Base-by-base conservation (phyloP, 2,329 filamentous ascomycete genomes). In the Paradendryphiella salina region DNA sequence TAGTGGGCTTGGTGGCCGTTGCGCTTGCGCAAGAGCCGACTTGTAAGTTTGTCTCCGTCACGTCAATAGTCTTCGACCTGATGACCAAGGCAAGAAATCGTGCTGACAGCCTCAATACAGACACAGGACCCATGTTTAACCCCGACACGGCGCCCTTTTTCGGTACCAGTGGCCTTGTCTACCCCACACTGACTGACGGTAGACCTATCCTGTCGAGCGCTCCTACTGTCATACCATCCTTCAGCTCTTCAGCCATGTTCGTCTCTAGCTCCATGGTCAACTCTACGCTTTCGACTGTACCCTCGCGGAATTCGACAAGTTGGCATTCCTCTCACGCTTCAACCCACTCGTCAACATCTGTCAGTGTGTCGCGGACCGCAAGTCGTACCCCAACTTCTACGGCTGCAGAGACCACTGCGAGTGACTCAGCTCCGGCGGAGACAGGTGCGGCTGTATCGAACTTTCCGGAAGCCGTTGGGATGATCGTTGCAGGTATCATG, bases 401-500 rank as follows among this genome's bases (percentile, higher is more conserved):
- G 21, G 50, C 29, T 44, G 20, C 33, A 20, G 14, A 53, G 36
- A 36, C 55, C 35, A 50, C 59, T 1, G 23, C 57, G 14, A 54
- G 57, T 26, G 34, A 48, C 10, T 55, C 57, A 9, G 54, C 42
- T 6, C 46, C 57, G 9, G 47, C 59, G 13, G 43, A 52, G 34
- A 61, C 56, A 3, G 63, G 51, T 14, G 64, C 61, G 8, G 64
- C 63, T 15, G 45, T 44, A 5, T 50, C 43, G 4, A 60, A 58
- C 11, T 50, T 52, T 28, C 57, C 54, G 3, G 53, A 54, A 38
- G 42, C 59, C 4, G 44, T 65, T 21, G 63, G 61, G 9, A 49
- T 46, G 23, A 50, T 67, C 7, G 56, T 50, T 23, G 64, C 61
- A 35, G 63, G 61, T 18, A 10, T 67, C 31, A 39, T 60, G 26